Conservation (phyloP, 306 rosid species). For the Sophora flavescens region DNA sequence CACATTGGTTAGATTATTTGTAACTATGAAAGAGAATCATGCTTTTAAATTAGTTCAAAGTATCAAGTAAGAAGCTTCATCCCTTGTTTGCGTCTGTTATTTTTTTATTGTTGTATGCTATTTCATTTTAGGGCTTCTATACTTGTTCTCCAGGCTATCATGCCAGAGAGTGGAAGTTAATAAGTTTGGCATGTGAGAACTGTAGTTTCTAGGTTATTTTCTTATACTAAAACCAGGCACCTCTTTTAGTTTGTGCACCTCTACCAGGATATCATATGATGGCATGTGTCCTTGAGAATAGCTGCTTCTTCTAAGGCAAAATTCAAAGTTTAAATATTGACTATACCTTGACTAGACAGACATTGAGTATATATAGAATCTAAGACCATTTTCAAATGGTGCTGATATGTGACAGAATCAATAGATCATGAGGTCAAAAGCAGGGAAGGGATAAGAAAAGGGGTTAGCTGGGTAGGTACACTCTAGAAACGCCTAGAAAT, state of each 20-base stretch:
- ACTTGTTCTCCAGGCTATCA: constrained; percentile 11
- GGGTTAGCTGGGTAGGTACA: background rate
- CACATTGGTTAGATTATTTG: background rate
- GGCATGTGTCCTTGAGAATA: background rate
- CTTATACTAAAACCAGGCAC: background rate
- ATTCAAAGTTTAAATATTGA: background rate
- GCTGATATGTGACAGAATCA: background rate
- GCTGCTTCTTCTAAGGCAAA: background rate
- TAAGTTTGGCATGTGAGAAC: constrained; percentile 2
- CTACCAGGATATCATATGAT: background rate
- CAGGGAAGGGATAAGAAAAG: background rate
- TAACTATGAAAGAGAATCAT: background rate
- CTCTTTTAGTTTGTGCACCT: constrained; percentile 2
- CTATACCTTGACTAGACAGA: constrained; percentile 8
- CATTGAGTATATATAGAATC: background rate
- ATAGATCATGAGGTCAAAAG: background rate
- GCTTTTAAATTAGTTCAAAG: too few species aligned
- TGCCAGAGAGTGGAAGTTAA: constrained; percentile 13
- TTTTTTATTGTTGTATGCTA: constrained; percentile 4
- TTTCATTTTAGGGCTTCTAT: constrained; percentile 6
- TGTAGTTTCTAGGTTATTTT: constrained; percentile 12
- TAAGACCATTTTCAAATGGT: background rate
- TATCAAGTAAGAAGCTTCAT: background rate
- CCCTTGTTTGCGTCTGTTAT: constrained; percentile 3
- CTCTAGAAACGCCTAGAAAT: background rate